Evolutionary conservation across 2,329 filamentous ascomycete genomes (phyloP), one percentile per base, ranked within the genome.

Genomic region (Scedosporium aurantiacum): DNA sequence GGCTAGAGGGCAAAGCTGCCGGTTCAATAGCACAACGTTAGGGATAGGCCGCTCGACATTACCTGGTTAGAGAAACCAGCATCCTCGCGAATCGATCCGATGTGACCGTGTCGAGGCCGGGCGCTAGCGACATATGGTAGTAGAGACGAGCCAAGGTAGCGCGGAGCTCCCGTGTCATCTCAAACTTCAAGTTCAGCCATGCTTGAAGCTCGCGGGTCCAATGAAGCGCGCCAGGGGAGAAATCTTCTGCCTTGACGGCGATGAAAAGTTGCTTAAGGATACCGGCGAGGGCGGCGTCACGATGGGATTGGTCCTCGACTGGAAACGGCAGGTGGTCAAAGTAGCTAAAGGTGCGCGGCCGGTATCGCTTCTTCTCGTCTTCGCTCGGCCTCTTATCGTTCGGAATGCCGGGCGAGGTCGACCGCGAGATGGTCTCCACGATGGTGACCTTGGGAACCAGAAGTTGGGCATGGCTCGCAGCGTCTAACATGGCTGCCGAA

Each of bases 141-240:
- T 97, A 99, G 43, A 99, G 81, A 75, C 88, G 89, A 32, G 94
- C 89, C 32, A 99, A 83, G 73, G 85, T 90, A 57, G 91, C 86
- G 62, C 95, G 83, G 66, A 92, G 86, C 71, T 88, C 87, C 68
- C 90, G 85, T 57, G 91, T 90, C 71, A 96, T 91, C 76, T 99
- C 93, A 71, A 99, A 99, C 79, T 99, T 99, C 74, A 99, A 85
- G 60, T 88, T 89, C 66, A 99, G 81, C 94, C 95, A 99, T 74
- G 89, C 90, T 70, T 92, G 86, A 57, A 99, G 86, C 82, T 99
- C 94, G 67, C 93, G 86, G 16, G 94, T 97, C 94, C 94, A 99
- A 75, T 99, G 93, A 64, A 96, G 81, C 28, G 93, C 94, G 40
- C 94, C 94, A 0, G 93, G 90, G 25, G 89, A 87, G 74, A 97